Percentiles rank a stretch among this genome's conserved stretches.
phyloP scores from a whole-genome alignment of 192 early-diverging fungal genomes.

The Polychytrium aggregatum region DNA sequence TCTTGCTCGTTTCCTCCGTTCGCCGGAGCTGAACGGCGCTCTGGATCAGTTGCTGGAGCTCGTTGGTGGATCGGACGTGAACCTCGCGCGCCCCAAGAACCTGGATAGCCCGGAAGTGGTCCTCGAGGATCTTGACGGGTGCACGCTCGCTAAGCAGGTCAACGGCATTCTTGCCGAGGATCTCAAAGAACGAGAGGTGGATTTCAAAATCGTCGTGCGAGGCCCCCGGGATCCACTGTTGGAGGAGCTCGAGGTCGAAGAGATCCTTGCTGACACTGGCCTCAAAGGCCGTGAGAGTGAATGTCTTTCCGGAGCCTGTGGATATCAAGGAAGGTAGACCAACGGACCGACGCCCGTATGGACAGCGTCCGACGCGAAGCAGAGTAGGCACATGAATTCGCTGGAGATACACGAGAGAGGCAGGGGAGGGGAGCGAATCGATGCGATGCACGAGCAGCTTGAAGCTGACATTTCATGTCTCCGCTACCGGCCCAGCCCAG shows the following conservation, averaged over 20 bases:
- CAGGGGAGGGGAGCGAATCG: too few species aligned
- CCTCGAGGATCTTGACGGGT: conserved; percentile 27
- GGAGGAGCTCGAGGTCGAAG: conserved; percentile 10
- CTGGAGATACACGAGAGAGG: too few species aligned
- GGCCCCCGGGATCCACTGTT: conserved; percentile 1
- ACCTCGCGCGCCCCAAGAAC: conserved; percentile 12
- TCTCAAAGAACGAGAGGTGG: conserved; percentile 26
- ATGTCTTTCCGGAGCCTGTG: conserved; percentile 46
- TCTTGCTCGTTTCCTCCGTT: conserved; percentile 24
- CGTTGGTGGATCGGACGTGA: conserved; percentile 1
- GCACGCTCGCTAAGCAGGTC: conserved; percentile 21
- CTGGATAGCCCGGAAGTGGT: conserved; percentile 23
- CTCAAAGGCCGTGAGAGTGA: conserved; percentile 35
- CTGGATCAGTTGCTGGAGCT: conserved; percentile 12
- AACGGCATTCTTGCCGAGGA: conserved; percentile 25
- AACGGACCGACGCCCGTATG: too few species aligned
- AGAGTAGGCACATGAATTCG: too few species aligned
- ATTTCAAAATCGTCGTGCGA: conserved; percentile 20
- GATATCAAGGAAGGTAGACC: too few species aligned
- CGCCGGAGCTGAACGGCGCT: conserved; percentile 10
- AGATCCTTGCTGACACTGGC: conserved; percentile 24
- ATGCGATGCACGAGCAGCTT: too few species aligned
- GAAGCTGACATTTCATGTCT: too few species aligned
- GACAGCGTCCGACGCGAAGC: too few species aligned
- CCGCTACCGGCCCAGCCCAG: too few species aligned